Percentiles rank a stretch among this genome's conserved stretches.
phyloP scores from a whole-genome alignment of 108 stramenopile genomes.

The Skeletonema menzelii region DNA sequence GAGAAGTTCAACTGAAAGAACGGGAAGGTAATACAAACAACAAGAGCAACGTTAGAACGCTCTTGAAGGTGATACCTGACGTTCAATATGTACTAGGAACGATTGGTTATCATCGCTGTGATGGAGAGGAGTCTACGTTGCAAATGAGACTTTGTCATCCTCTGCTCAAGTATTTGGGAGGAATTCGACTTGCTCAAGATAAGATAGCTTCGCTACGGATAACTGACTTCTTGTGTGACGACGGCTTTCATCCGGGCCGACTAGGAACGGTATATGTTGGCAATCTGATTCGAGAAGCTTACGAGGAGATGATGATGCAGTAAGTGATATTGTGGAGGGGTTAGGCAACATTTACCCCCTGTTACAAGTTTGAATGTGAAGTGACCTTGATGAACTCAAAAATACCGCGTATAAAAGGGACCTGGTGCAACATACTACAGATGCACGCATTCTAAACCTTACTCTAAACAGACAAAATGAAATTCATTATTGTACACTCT shows the following conservation, averaged over 20 bases:
- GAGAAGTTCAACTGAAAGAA: slow-evolving; percentile 14
- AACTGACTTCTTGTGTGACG: slow-evolving; percentile 19
- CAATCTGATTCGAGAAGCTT: slow-evolving; percentile 17
- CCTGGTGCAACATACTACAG: no score
- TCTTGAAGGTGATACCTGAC: slow-evolving; percentile 15
- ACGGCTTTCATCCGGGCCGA: slow-evolving; percentile 29
- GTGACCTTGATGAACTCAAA: no score
- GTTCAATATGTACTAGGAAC: slow-evolving; percentile 10
- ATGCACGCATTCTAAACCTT: no score
- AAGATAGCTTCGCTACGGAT: slow-evolving; percentile 14
- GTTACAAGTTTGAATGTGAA: no score
- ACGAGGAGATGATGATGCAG: slow-evolving; percentile 6
- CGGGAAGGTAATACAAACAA: not conserved
- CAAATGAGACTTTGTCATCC: slow-evolving; percentile 18
- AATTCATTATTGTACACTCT: no score
- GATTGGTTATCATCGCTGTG: not conserved
- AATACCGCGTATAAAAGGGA: no score
- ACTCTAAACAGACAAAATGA: no score
- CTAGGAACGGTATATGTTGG: slow-evolving; percentile 21
- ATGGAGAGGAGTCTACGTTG: not conserved
- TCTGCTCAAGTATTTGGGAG: slow-evolving; percentile 22
- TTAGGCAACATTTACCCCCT: no score
- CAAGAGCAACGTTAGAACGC: not conserved
- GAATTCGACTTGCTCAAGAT: not conserved
- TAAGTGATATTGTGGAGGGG: no score